Conservation (phyloP, 2,329 filamentous ascomycete genomes). For the Didymella sp. region DNA sequence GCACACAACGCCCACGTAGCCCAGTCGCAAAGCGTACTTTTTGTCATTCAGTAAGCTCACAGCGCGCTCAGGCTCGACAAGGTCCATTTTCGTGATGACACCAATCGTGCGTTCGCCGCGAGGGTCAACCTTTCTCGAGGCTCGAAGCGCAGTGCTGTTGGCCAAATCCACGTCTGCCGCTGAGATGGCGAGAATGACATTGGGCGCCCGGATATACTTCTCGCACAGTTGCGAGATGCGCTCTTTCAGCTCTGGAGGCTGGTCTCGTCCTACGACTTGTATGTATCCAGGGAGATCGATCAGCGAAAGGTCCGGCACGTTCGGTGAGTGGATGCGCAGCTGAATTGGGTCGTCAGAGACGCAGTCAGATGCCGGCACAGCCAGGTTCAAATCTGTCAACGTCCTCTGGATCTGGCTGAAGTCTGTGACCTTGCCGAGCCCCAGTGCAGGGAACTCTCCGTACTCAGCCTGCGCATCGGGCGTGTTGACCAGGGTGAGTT, state of each 20-base stretch:
- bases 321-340: constrained; percentile 91
- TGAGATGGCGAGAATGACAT: constrained; percentile 96
- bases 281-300: constrained; percentile 98
- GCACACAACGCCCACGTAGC: constrained; percentile 94
- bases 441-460: constrained; percentile 93
- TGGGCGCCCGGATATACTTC: constrained; percentile 96
- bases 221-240: constrained; percentile 97
- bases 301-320: constrained; percentile 91
- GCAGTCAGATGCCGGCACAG: constrained; percentile 88
- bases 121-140: constrained; percentile 90
- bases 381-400: constrained; percentile 90
- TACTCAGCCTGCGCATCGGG: constrained; percentile 87
- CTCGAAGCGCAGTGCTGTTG: constrained; percentile 90
- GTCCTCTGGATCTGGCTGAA: constrained; percentile 93
- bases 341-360: constrained; percentile 97
- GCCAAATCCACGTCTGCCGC: constrained; percentile 96
- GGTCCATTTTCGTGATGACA: constrained; percentile 99
- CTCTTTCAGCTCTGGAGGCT: constrained; percentile 89
- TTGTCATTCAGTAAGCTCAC: constrained; percentile 80
- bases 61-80: constrained; percentile 84
- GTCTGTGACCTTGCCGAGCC: constrained; percentile 87
- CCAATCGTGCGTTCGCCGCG: constrained; percentile 95
- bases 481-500: constrained; percentile 94
- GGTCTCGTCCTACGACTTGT: constrained; percentile 89
- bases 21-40: constrained; percentile 93